Base-by-base conservation (phyloP, 192 early-diverging fungal species). In the Coemansia sp. region DNA sequence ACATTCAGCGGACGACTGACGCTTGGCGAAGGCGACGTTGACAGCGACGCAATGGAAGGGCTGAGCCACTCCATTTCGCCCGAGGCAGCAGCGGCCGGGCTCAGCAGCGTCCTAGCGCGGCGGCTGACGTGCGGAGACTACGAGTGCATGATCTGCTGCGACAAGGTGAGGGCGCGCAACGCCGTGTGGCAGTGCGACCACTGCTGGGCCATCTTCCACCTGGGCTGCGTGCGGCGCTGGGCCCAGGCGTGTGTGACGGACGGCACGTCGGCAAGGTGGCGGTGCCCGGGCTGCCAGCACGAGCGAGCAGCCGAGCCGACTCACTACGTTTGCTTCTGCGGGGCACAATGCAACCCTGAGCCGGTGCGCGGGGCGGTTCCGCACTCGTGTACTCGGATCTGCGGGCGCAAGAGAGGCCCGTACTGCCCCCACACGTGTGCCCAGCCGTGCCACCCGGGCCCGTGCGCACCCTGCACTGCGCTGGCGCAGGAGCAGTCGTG, bases 91-190 rank as follows among this genome's bases (percentile, higher is more conserved):
- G 14, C 69, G 16, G 90, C 91, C 43, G 42, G 61, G 71, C 80
- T 94, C 35, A 72, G 88, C 60, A 83, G 79, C 4, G 81, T 87
- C 9, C 76, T 95, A 26, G 85, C 87, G 1, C 75, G 85, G 45
- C 87, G 86, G 33, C 82, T 96, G 50, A 84, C 73, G 18, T 87
- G 76, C 34, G 85, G 87, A 12, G 78, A 86, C 0, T 96, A 96
- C 78, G 95, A 98, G 66, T 98, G 96, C 83, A 94, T 97, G 94
- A 88, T 98, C 9, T 98, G 96, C 80, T 95, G 90, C 85, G 95
- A 98, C 80, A 76, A 77, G 18, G 84, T 98, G 53, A 81, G 86
- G 45, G 83, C 77, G 11, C 83, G 82, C 6, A 86, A 95, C 71
- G 79, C 77, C 31, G 87, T 88, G 8, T 98, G 96, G 96, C 86